These are phyloP conservation scores for Rhodotorula sphaerocarpa DNA, from an alignment of 768 basidiomycete species.

Conservation along the genomic window DNA sequence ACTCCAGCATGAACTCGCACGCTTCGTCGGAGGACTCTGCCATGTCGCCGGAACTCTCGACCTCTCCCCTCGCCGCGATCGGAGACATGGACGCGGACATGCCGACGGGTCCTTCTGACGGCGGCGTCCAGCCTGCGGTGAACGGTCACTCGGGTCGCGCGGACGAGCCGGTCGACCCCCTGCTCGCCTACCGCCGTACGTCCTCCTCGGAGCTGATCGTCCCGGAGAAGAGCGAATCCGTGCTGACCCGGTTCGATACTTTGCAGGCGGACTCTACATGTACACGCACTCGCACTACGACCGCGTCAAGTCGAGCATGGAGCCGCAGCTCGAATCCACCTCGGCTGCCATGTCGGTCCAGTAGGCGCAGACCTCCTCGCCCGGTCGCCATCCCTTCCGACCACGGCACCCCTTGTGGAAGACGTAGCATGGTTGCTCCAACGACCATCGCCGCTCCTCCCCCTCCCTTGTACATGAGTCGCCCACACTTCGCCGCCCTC, in stretches of 20 bases:
- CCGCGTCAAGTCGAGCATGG: slow-evolving; percentile 21
- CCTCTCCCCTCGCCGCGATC: slow-evolving; percentile 11
- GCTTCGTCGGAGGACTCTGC: neutral
- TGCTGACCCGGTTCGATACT: neutral
- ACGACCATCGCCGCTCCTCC: neutral
- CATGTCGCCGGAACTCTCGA: neutral
- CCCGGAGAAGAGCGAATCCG: neutral
- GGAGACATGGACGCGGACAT: neutral
- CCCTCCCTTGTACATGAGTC: too few relatives aligned
- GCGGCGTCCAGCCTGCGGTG: neutral
- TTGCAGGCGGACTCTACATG: slow-evolving; percentile 16
- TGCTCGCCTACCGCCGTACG: slow-evolving; percentile 23
- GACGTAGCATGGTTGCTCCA: neutral
- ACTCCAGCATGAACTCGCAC: neutral
- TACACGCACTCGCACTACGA: slow-evolving; percentile 20
- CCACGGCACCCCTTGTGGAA: neutral
- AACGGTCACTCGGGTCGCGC: neutral
- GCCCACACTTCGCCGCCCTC: neutral
- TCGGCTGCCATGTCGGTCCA: neutral
- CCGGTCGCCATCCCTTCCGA: too few relatives aligned
- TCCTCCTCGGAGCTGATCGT: neutral
- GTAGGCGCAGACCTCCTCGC: too few relatives aligned
- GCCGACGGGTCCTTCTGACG: neutral
- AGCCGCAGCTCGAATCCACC: slow-evolving; percentile 3
- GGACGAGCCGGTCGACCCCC: slow-evolving; percentile 10